Conservation (phyloP, 768 basidiomycete genomes). For the Leccinum variicolor region DNA sequence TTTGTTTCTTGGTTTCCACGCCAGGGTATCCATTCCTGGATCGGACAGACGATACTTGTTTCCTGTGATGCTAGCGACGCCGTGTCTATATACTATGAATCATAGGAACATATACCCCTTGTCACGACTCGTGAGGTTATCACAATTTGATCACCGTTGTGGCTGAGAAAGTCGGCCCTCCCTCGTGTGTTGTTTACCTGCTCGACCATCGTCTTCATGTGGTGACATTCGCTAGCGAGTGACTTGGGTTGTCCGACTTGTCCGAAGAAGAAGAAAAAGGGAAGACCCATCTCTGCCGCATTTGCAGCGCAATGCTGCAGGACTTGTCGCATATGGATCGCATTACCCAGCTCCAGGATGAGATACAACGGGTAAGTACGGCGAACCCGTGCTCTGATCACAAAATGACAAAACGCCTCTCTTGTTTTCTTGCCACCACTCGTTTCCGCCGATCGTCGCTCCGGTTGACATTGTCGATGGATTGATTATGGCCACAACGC, state of each 20-base stretch:
- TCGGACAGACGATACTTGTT: background rate
- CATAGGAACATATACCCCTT: background rate
- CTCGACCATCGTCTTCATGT: conserved; percentile 2
- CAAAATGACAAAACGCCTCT: background rate
- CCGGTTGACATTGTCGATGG: background rate
- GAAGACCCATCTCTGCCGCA: conserved; percentile 3
- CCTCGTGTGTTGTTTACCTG: background rate
- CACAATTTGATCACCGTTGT: background rate
- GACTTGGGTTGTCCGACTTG: conserved; percentile 14
- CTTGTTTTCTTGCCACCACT: background rate
- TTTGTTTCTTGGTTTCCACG: background rate
- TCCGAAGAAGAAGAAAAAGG: conserved; percentile 7
- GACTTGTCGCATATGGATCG: conserved; percentile 94
- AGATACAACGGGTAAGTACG: conserved; percentile 72
- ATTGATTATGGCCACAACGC: background rate
- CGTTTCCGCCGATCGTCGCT: background rate
- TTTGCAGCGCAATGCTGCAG: conserved; percentile 80
- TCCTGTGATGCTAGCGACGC: background rate
- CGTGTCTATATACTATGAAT: background rate
- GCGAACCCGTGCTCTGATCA: conserved; percentile 5
- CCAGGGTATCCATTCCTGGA: background rate
- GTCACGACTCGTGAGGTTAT: background rate
- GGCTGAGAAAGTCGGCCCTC: background rate
- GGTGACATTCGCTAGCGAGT: conserved; percentile 1
- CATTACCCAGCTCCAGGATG: conserved; percentile 93